These are phyloP conservation scores for Daldinia bambusicola DNA, from an alignment of 495 filamentous ascomycete genomes.

Conservation along the genomic window DNA sequence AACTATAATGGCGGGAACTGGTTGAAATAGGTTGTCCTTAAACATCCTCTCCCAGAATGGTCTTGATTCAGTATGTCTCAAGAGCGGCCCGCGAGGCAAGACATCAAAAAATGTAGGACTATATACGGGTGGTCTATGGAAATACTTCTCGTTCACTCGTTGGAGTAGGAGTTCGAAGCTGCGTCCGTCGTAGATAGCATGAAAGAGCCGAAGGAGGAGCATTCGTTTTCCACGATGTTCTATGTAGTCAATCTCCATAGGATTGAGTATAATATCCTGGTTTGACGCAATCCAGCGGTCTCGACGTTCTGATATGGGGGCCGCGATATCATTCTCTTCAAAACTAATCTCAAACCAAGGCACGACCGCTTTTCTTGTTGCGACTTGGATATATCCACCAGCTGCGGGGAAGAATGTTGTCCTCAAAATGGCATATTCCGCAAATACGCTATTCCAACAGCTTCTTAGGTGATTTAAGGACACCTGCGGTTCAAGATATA, in stretches of 20 bases:
- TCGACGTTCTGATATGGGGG: slow-evolving; percentile 42
- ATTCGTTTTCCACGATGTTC: slow-evolving; percentile 44
- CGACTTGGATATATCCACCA: slow-evolving; percentile 78
- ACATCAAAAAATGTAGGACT: slow-evolving; percentile 63
- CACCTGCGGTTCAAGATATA: slow-evolving; percentile 58
- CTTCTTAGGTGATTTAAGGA: slow-evolving; percentile 55
- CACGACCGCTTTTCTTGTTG: slow-evolving; percentile 57
- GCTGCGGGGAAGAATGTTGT: slow-evolving; percentile 71
- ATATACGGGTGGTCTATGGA: slow-evolving; percentile 26
- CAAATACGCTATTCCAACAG: slow-evolving; percentile 63
- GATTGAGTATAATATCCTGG: slow-evolving; percentile 51
- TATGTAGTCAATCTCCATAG: slow-evolving; percentile 51
- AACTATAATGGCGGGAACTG: slow-evolving; percentile 40
- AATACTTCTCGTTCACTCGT: slow-evolving; percentile 62
- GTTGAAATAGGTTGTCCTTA: slow-evolving; percentile 48
- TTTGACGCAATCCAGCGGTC: slow-evolving; percentile 57
- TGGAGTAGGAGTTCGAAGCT: slow-evolving; percentile 75
- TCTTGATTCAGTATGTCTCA: slow-evolving; percentile 63
- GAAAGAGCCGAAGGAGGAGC: slow-evolving; percentile 76
- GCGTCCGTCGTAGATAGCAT: slow-evolving; percentile 88
- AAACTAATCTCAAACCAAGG: slow-evolving; percentile 58
- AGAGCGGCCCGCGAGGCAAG: slow-evolving; percentile 66
- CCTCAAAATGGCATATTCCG: slow-evolving; percentile 67
- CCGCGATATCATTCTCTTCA: slow-evolving; percentile 44
- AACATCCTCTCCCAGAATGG: slow-evolving; percentile 76